Evolutionary conservation across 768 basidiomycete genomes (phyloP).

Genomic region (Suillus luteus): DNA sequence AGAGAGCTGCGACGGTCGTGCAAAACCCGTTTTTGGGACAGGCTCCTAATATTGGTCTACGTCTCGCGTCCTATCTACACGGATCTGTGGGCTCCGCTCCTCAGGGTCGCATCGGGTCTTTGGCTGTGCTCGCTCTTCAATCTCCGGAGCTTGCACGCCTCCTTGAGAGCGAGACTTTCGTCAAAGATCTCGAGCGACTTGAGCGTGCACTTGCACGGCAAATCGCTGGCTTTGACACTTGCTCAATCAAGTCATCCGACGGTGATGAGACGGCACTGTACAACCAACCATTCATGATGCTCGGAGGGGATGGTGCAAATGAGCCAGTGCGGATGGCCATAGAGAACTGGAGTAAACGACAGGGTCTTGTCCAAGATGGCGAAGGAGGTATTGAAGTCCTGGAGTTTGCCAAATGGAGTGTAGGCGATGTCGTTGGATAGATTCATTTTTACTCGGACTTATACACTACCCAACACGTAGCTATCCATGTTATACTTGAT

Average conservation of each 20-base stretch:
- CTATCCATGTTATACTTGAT: background rate
- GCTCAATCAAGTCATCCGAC: constrained; percentile 41
- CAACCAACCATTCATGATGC: constrained; percentile 73
- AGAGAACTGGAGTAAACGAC: constrained; percentile 53
- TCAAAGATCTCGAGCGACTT: constrained; percentile 58
- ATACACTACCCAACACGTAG: too few relatives aligned
- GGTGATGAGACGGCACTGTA: constrained; percentile 60
- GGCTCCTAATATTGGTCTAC: constrained; percentile 39
- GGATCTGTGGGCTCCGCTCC: constrained; percentile 48
- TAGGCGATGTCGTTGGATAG: constrained; percentile 44
- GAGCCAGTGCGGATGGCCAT: constrained; percentile 39
- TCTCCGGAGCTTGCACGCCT: constrained; percentile 47
- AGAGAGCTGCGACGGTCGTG: constrained; percentile 52
- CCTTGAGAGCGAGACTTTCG: constrained; percentile 50
- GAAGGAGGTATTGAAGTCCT: constrained; percentile 38
- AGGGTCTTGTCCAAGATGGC: constrained; percentile 41
- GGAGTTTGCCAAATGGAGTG: constrained; percentile 69
- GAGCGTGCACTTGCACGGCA: constrained; percentile 82
- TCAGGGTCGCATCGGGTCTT: constrained; percentile 61
- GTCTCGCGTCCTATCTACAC: constrained; percentile 63
- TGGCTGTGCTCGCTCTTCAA: constrained; percentile 57
- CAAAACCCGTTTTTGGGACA: constrained; percentile 40
- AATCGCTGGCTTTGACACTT: constrained; percentile 80
- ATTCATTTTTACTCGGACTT: background rate
- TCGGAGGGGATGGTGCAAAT: constrained; percentile 53